Evolutionary conservation across 768 basidiomycete genomes (phyloP).

Genomic region (Boletus bicolor): DNA sequence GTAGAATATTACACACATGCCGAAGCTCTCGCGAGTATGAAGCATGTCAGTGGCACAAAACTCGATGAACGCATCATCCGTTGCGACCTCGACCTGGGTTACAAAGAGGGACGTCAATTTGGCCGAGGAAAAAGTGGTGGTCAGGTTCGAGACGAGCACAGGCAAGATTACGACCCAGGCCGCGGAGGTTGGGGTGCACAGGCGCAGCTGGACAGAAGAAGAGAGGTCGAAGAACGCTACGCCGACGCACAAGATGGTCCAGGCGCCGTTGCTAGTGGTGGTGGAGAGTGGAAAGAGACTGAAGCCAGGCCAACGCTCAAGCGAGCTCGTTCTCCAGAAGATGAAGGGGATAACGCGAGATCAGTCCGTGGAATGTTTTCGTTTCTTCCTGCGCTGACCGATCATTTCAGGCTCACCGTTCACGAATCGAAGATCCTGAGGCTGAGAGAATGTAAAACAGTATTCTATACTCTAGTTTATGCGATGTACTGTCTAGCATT

Average conservation of each 20-base stretch:
- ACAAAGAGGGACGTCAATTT: slow-evolving; percentile 95
- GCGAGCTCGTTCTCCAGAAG: slow-evolving; percentile 73
- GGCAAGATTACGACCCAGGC: slow-evolving; percentile 95
- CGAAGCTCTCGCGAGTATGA: slow-evolving; percentile 89
- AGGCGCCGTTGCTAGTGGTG: slow-evolving; percentile 78
- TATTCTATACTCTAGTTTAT: slow-evolving; percentile 28
- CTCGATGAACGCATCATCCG: slow-evolving; percentile 98
- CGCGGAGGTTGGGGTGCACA: slow-evolving; percentile 94
- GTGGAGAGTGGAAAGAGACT: slow-evolving; percentile 79
- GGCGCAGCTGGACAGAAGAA: slow-evolving; percentile 73
- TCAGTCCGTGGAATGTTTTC: slow-evolving; percentile 40
- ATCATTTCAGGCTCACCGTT: slow-evolving; percentile 49
- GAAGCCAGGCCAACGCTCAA: slow-evolving; percentile 53
- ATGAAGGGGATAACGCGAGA: slow-evolving; percentile 61
- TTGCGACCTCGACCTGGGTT: slow-evolving; percentile 95
- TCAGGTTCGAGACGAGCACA: slow-evolving; percentile 93
- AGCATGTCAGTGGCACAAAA: slow-evolving; percentile 96
- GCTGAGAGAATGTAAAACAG: slow-evolving; percentile 62
- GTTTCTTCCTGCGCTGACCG: slow-evolving; percentile 4
- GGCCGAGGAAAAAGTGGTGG: slow-evolving; percentile 97
- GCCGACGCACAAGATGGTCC: slow-evolving; percentile 76
- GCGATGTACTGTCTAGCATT: slow-evolving; percentile 2
- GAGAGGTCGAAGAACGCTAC: slow-evolving; percentile 85
- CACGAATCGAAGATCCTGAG: slow-evolving; percentile 62
- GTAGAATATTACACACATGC: slow-evolving; percentile 94